phyloP scores from a whole-genome alignment of 345 rosid species.

The Durio zibethinus region DNA sequence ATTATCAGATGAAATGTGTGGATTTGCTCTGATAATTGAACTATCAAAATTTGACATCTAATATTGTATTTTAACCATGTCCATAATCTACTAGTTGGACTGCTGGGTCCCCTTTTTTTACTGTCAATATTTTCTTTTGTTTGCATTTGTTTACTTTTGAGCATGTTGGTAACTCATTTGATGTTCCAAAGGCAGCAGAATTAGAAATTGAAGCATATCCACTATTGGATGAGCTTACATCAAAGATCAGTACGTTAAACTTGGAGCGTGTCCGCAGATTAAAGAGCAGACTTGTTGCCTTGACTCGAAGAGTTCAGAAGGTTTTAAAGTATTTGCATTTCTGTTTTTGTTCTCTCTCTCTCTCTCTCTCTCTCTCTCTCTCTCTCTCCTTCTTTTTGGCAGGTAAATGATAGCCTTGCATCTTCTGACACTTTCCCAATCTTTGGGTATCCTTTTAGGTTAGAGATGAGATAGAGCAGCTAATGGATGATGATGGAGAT shows the following conservation, averaged over 20 bases:
- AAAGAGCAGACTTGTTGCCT: conserved; percentile 94
- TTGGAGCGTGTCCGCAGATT: conserved; percentile 91
- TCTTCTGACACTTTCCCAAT: conserved; percentile 4
- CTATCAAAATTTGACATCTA: background rate
- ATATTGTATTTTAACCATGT: background rate
- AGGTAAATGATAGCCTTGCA: background rate
- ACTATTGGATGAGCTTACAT: conserved; percentile 86
- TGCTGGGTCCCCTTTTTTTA: background rate
- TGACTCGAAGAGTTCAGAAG: conserved; percentile 95
- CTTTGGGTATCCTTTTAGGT: conserved; percentile 43
- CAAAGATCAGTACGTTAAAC: conserved; percentile 94
- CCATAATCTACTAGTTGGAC: background rate
- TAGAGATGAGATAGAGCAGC: conserved; percentile 97
- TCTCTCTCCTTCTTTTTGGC: background rate
- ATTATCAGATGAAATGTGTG: background rate
- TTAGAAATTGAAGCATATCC: conserved; percentile 99
- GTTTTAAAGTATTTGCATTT: conserved; percentile 30
- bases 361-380: background rate
- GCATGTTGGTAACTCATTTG: conserved; percentile 14
- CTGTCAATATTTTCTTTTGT: background rate
- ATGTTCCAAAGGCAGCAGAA: conserved; percentile 79
- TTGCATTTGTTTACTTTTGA: conserved; percentile 11
- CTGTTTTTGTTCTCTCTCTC: background rate
- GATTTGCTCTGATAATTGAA: background rate
- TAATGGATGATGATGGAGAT: conserved; percentile 99